Base-by-base conservation (phyloP, 2,329 filamentous ascomycete species). In the Stachybotrys chartarum region DNA sequence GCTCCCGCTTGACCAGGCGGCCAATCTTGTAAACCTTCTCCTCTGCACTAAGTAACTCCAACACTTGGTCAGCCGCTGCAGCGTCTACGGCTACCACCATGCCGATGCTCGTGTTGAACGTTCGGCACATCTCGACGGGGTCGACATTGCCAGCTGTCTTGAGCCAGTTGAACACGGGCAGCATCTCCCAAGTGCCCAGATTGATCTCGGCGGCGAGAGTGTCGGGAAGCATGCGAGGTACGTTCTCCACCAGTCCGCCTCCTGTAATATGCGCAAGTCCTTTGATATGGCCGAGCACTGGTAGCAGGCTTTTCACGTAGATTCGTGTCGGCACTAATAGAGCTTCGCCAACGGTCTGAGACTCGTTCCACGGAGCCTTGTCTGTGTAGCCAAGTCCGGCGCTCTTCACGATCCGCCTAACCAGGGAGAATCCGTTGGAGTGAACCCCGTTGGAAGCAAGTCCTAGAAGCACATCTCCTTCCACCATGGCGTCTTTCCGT, bases 221-320 rank as follows among this genome's bases (percentile, higher is more conserved):
- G 39, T 80, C 72, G 1, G 94, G 94, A 17, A 99, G 80, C 88
- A 96, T 96, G 60, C 94, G 86, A 32, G 94, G 94, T 30, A 99
- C 87, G 71, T 99, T 99, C 74, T 99, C 94, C 17, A 87, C 79
- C 18, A 99, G 81, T 11, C 94, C 94, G 58, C 94, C 94, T 52
- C 94, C 94, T 0, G 94, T 99, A 75, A 99, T 97, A 74, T 99
- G 94, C 11, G 94, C 89, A 71, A 97, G 88, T 54, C 94, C 94
- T 76, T 96, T 96, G 70, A 97, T 79, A 46, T 91, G 76, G 10
- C 79, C 75, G 24, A 82, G 73, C 1, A 88, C 82, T 51, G 84
- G 80, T 10, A 97, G 82, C 24, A 96, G 75, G 39, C 88, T 79
- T 69, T 88, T 88, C 65, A 97, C 94, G 73, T 99, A 99, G 70